phyloP scores from a whole-genome alignment of 176 grass and related monocot genomes.

The Paspalum notatum region DNA sequence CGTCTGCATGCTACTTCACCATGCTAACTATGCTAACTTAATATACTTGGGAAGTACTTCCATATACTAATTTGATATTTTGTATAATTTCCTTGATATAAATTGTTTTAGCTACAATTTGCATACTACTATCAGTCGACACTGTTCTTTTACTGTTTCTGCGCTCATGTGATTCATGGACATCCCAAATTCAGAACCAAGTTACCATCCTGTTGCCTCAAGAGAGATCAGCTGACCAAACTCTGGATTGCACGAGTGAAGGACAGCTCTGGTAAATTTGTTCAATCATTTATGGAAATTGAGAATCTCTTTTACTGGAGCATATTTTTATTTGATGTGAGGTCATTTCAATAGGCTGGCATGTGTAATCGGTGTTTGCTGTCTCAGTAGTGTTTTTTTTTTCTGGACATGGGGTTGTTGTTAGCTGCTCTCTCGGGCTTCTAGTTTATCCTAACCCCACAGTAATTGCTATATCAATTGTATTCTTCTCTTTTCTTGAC shows the following conservation, averaged over 20 bases:
- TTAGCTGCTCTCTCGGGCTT: background rate
- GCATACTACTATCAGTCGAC: background rate
- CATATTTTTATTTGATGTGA: conserved; percentile 16
- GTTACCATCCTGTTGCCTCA: background rate
- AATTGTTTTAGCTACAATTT: background rate
- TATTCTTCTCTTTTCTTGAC: background rate
- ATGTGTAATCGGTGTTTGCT: background rate
- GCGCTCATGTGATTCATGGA: conserved; percentile 10
- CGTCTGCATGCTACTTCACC: background rate
- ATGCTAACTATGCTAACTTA: conserved; percentile 7
- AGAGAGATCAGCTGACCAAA: conserved; percentile 8
- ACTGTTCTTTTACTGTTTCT: background rate
- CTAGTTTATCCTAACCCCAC: background rate
- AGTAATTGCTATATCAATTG: background rate
- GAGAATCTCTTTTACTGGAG: background rate
- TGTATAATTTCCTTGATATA: background rate
- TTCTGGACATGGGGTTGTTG: background rate
- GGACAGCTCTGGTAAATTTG: conserved; percentile 24
- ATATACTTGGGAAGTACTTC: conserved; percentile 4
- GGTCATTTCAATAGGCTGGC: background rate
- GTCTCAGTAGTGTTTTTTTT: background rate
- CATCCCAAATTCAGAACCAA: conserved; percentile 3
- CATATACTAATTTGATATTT: background rate
- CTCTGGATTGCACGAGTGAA: background rate
- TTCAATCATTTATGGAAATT: background rate